These are phyloP conservation scores for Fistulifera pelliculosa DNA, from an alignment of 108 stramenopile genomes.

Conservation along the genomic window DNA sequence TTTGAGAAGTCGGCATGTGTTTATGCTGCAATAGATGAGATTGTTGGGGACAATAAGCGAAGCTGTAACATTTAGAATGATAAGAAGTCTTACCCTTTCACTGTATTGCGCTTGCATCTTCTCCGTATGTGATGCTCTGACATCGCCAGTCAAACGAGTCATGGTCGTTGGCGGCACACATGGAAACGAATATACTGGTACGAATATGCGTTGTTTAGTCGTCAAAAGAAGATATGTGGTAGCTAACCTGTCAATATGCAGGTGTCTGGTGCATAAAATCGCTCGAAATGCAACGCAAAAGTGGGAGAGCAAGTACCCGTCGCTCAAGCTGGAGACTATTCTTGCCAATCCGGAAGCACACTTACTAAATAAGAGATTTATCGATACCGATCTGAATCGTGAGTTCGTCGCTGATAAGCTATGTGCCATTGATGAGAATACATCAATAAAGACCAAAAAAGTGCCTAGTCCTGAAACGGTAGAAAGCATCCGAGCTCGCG, in stretches of 20 bases:
- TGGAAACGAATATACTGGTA: conserved; percentile 75
- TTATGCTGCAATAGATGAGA: no score
- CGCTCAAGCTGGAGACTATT: conserved; percentile 36
- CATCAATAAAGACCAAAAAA: background rate
- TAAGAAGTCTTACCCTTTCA: no score
- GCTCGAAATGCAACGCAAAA: conserved; percentile 17
- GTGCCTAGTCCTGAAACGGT: conserved; percentile 10
- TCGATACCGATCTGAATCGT: conserved; percentile 74
- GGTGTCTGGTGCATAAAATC: conserved; percentile 70
- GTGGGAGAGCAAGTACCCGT: conserved; percentile 19
- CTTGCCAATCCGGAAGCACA: conserved; percentile 70
- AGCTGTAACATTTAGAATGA: no score
- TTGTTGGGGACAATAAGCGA: no score
- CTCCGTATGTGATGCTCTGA: background rate
- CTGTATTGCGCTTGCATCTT: no score
- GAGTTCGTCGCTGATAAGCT: conserved; percentile 35
- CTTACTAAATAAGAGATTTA: conserved; percentile 63
- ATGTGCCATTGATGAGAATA: conserved; percentile 20
- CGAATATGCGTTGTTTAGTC: no score
- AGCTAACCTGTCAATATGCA: no score
- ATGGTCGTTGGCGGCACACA: conserved; percentile 81
- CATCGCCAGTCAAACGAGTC: conserved; percentile 12
- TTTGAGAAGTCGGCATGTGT: no score
- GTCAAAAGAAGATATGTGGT: no score
- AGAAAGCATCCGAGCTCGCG: conserved; percentile 55